Evolutionary conservation across 768 basidiomycete genomes (phyloP).

Genomic region (Termitomyces sp.): DNA sequence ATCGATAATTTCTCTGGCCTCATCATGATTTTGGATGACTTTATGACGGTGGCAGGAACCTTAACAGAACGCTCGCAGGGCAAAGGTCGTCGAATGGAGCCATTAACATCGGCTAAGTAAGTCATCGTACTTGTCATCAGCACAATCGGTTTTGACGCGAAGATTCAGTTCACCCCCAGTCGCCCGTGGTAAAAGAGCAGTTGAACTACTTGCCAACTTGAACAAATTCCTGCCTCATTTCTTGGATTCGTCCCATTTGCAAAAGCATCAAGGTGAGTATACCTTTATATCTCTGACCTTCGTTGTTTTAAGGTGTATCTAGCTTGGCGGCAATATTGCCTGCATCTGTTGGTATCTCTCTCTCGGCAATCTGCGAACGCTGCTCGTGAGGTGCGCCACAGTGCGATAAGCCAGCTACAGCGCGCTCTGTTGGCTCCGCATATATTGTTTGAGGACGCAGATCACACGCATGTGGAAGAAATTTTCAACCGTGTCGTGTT

Average conservation of each 20-base stretch:
- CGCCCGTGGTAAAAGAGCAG: conserved; percentile 77
- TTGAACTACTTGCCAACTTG: conserved; percentile 77
- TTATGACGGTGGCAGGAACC: conserved; percentile 69
- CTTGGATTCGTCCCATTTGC: conserved; percentile 45
- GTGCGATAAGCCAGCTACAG: conserved; percentile 77
- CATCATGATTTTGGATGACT: conserved; percentile 81
- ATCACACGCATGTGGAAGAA: conserved; percentile 67
- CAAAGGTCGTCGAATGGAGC: conserved; percentile 49
- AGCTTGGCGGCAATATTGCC: conserved; percentile 77
- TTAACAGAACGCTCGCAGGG: conserved; percentile 58
- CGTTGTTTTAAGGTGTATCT: conserved; percentile 8
- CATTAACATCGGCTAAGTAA: conserved; percentile 52
- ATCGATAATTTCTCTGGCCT: conserved; percentile 81
- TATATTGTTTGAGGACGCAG: conserved; percentile 55
- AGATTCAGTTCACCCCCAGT: conserved; percentile 65
- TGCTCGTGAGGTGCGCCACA: conserved; percentile 81
- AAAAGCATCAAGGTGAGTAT: conserved; percentile 40
- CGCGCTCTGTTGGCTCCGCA: conserved; percentile 81
- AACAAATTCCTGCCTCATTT: conserved; percentile 64
- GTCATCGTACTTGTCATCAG: conserved; percentile 13
- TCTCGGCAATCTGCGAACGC: conserved; percentile 82
- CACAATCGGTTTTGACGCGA: not conserved
- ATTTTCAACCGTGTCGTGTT: conserved; percentile 89
- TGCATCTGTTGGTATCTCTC: conserved; percentile 73
- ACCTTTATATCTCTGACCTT: not conserved